Evolutionary conservation across 164 flowering plant species (phyloP).

Genomic region (Amborella trichopoda): DNA sequence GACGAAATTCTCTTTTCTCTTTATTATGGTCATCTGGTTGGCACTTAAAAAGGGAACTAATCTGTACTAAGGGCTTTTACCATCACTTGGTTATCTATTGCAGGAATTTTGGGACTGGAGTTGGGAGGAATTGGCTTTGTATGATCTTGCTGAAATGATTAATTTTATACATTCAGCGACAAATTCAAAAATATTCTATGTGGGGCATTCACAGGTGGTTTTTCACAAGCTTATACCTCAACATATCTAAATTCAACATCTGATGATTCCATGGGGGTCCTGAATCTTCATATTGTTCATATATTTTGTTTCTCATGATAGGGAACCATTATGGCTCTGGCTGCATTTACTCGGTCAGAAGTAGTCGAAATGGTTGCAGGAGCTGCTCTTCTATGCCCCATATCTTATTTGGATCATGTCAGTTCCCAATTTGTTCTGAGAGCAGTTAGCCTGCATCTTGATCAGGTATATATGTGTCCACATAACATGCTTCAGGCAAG

Average conservation of each 20-base stretch:
- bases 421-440: slow-evolving; percentile 52
- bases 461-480: slow-evolving; percentile 38
- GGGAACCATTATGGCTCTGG: slow-evolving; percentile 94
- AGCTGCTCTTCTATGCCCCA: slow-evolving; percentile 82
- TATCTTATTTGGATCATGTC: slow-evolving; percentile 76
- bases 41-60: no score
- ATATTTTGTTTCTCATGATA: slow-evolving; percentile 16
- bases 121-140: slow-evolving; percentile 84
- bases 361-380: slow-evolving; percentile 74
- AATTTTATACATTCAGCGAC: slow-evolving; percentile 34
- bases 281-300: no score
- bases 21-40: no score
- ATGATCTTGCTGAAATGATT: slow-evolving; percentile 77
- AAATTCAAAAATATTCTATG: slow-evolving; percentile 52
- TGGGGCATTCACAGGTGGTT: slow-evolving; percentile 91
- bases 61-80: no score
- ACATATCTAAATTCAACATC: slow-evolving; percentile 3
- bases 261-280: no score
- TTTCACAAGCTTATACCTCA: background rate
- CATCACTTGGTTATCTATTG: no score
- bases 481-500: background rate
- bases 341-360: slow-evolving; percentile 74
- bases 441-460: slow-evolving; percentile 72
- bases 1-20: no score
- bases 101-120: slow-evolving; percentile 99